Percentiles rank a stretch among this genome's conserved stretches.
These are phyloP conservation scores for Eurotiales sp. DNA, from an alignment of 2,329 filamentous ascomycete genomes.

Conservation along the genomic window DNA sequence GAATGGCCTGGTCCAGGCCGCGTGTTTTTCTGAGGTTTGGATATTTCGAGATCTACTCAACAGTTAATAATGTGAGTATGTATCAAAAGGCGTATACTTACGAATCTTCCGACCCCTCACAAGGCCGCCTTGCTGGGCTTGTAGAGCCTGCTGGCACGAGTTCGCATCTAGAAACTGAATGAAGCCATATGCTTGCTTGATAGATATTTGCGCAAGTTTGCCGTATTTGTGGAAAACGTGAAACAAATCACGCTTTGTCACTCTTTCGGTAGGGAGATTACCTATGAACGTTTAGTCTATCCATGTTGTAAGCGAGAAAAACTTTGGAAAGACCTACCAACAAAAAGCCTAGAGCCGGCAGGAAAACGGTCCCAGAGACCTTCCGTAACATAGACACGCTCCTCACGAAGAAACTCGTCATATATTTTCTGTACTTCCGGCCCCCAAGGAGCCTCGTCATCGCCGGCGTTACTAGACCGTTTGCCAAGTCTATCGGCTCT, in stretches of 20 bases:
- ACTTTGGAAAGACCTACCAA: constrained; percentile 35
- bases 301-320: background rate
- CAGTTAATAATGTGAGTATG: constrained; percentile 6
- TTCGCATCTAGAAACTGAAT: constrained; percentile 81
- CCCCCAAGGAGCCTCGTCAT: constrained; percentile 46
- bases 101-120: constrained; percentile 90
- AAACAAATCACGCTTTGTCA: constrained; percentile 91
- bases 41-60: constrained; percentile 74
- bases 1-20: constrained; percentile 48
- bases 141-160: constrained; percentile 71
- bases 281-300: constrained; percentile 48
- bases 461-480: constrained; percentile 22
- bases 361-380: constrained; percentile 52
- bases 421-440: constrained; percentile 48
- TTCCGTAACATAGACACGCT: constrained; percentile 50
- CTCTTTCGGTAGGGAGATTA: constrained; percentile 87
- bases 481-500: constrained; percentile 25
- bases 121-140: constrained; percentile 72
- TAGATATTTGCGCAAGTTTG: constrained; percentile 85
- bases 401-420: constrained; percentile 49
- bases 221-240: constrained; percentile 84
- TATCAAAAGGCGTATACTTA: constrained; percentile 50
- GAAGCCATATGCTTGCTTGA: constrained; percentile 96
- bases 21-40: constrained; percentile 78
- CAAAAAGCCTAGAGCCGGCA: constrained; percentile 46